These are phyloP conservation scores for Elsinoe perseae DNA, from an alignment of 2,329 filamentous ascomycete genomes.

Conservation along the genomic window DNA sequence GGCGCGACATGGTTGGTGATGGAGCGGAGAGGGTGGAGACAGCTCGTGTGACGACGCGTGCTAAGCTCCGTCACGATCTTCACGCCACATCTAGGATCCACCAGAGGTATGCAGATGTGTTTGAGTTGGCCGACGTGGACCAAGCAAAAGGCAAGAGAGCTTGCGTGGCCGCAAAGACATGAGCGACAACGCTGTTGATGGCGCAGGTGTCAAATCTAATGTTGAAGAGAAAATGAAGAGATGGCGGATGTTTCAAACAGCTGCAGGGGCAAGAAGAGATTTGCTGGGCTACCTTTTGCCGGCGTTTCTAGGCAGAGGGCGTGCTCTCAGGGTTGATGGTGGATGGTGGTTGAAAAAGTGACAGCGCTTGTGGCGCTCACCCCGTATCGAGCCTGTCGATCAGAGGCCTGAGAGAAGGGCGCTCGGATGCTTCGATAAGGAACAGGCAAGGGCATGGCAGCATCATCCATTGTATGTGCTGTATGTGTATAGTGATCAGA, in stretches of 20 bases:
- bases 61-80: not conserved
- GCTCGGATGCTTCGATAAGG: constrained; percentile 1
- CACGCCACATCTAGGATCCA: not conserved
- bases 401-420: not conserved
- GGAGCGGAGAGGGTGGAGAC: not conserved
- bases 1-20: not conserved
- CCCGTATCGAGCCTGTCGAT: constrained; percentile 5
- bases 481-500: not conserved
- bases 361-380: constrained; percentile 12
- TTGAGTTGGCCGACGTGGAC: not conserved
- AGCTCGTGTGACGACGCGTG: not conserved
- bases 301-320: not conserved
- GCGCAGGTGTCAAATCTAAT: too few species aligned
- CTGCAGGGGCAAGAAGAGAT: constrained; percentile 1
- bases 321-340: not conserved
- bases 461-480: not conserved
- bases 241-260: not conserved
- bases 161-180: not conserved
- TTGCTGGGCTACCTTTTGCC: not conserved
- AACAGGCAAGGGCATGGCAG: not conserved
- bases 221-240: not conserved
- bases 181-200: not conserved
- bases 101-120: not conserved
- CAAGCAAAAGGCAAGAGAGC: not conserved
- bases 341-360: constrained; percentile 1